These are phyloP conservation scores for Earliella scabrosa DNA, from an alignment of 1,284 basidiomycete species.

Conservation along the genomic window DNA sequence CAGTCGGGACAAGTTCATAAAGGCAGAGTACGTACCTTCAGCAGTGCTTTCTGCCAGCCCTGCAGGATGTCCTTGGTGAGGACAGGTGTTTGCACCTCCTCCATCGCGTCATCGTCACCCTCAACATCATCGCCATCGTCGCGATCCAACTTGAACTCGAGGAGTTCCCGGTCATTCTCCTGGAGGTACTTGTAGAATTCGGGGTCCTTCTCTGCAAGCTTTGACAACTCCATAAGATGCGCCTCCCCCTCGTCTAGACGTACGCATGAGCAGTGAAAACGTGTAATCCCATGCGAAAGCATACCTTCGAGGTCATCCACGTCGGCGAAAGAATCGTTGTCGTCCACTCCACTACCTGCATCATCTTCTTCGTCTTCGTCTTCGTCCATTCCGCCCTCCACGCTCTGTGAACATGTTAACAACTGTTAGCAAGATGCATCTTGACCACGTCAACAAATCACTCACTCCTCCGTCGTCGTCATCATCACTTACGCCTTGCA, in stretches of 20 bases:
- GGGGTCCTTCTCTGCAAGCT: constrained; percentile 93
- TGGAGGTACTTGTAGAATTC: constrained; percentile 99
- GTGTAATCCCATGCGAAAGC: constrained; percentile 4
- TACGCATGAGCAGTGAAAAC: background rate
- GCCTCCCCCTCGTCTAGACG: constrained; percentile 66
- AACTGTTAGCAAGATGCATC: constrained; percentile 5
- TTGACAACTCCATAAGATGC: constrained; percentile 85
- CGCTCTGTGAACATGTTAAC: constrained; percentile 4
- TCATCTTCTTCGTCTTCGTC: constrained; percentile 49
- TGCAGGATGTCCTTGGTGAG: constrained; percentile 80
- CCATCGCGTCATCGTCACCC: constrained; percentile 43
- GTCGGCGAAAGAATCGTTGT: constrained; percentile 74
- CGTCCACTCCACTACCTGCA: constrained; percentile 54
- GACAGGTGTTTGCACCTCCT: constrained; percentile 54
- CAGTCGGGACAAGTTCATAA: background rate
- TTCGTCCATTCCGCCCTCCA: constrained; percentile 29
- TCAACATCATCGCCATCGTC: constrained; percentile 38
- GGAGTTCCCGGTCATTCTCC: constrained; percentile 91
- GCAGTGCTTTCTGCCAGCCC: constrained; percentile 89
- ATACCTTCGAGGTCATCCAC: constrained; percentile 77
- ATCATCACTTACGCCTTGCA: constrained; percentile 64
- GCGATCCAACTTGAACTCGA: constrained; percentile 70
- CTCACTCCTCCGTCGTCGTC: constrained; percentile 37
- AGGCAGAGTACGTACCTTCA: constrained; percentile 64
- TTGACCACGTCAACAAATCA: background rate